Percentiles rank a stretch among this genome's conserved stretches.
Evolutionary conservation across 1,139 yeast genomes (phyloP).

Genomic region (Wickerhamomyces sp.): DNA sequence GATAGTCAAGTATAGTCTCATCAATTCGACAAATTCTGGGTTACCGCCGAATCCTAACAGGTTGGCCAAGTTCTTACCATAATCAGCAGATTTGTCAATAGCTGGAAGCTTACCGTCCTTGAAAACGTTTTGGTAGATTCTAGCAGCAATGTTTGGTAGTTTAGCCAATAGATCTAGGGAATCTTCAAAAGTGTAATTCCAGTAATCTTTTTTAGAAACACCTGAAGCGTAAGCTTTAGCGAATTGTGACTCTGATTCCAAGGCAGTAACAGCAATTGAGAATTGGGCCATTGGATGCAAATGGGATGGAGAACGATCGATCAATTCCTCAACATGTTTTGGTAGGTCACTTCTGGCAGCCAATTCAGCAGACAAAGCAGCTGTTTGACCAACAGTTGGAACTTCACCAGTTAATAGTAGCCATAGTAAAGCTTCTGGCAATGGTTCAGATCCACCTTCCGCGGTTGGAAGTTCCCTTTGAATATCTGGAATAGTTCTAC

Average conservation of each 20-base stretch:
- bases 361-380: constrained; percentile 71
- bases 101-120: constrained; percentile 73
- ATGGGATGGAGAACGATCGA: constrained; percentile 78
- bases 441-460: constrained; percentile 72
- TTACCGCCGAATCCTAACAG: constrained; percentile 79
- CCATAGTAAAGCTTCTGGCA: constrained; percentile 94
- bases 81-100: constrained; percentile 73
- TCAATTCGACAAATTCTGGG: constrained; percentile 79
- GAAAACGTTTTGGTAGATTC: constrained; percentile 88
- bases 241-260: constrained; percentile 85
- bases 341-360: constrained; percentile 85
- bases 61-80: constrained; percentile 85
- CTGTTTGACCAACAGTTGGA: constrained; percentile 73
- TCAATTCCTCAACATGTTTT: constrained; percentile 74
- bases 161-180: constrained; percentile 84
- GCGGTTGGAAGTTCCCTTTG: constrained; percentile 90
- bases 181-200: constrained; percentile 93
- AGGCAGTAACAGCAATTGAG: constrained; percentile 87
- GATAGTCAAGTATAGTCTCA: constrained; percentile 89
- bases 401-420: constrained; percentile 85
- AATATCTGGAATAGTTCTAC: constrained; percentile 94
- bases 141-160: constrained; percentile 89
- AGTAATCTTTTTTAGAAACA: constrained; percentile 80
- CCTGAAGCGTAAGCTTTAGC: constrained; percentile 91
- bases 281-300: constrained; percentile 98